Evolutionary conservation across 2,329 filamentous ascomycete genomes (phyloP).

Genomic region (Ophiocordyceps camponoti-leonardi): DNA sequence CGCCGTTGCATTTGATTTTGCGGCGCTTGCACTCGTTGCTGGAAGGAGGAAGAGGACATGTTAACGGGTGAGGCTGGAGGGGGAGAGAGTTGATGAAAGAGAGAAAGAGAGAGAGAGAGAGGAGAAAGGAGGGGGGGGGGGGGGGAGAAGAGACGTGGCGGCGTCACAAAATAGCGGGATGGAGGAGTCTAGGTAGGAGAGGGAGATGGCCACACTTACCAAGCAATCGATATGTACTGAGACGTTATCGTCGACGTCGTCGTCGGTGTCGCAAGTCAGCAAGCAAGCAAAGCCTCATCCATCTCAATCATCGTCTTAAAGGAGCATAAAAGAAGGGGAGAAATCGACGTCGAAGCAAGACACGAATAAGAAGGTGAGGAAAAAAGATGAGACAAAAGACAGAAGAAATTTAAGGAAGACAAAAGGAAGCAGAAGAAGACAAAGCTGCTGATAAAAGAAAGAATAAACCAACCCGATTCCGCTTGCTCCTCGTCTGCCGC

Average conservation of each 20-base stretch:
- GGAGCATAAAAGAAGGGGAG: no score
- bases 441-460: background rate
- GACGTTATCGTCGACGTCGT: background rate
- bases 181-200: no score
- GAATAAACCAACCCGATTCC: conserved; percentile 32
- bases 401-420: no score
- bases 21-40: conserved; percentile 62
- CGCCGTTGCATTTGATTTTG: conserved; percentile 60
- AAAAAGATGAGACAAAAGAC: no score
- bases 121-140: background rate
- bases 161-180: no score
- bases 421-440: background rate
- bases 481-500: conserved; percentile 42
- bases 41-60: background rate
- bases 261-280: background rate
- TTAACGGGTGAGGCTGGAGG: background rate
- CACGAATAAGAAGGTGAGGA: no score
- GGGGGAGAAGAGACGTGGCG: no score
- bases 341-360: no score
- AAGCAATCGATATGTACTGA: conserved; percentile 38
- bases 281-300: background rate
- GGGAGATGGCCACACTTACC: conserved; percentile 22
- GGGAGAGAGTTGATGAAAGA: background rate
- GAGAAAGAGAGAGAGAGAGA: background rate
- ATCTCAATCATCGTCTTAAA: no score